Percentiles rank a stretch among this genome's conserved stretches.
Evolutionary conservation across 1,284 basidiomycete species (phyloP).

Genomic region (Puccinia coronata): DNA sequence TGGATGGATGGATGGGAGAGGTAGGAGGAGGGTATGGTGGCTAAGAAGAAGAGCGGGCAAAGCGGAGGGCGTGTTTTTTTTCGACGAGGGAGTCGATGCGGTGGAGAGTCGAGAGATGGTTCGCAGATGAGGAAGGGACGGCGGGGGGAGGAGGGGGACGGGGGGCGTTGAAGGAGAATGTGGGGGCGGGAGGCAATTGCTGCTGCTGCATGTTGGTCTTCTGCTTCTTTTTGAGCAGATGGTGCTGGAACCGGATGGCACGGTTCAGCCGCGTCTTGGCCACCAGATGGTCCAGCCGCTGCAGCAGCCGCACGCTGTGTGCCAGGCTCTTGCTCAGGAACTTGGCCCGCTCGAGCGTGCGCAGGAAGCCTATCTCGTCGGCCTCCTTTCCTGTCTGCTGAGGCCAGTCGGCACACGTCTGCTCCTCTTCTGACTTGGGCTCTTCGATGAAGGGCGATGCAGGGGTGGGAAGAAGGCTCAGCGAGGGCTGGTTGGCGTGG

Average conservation of each 20-base stretch:
- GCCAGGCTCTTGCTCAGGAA: conserved; percentile 32
- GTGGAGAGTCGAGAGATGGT: neutral
- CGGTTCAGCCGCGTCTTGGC: conserved; percentile 3
- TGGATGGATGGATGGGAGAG: neutral
- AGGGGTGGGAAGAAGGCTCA: neutral
- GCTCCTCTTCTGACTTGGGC: neutral
- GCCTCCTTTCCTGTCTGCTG: no score
- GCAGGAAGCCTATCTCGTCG: conserved; percentile 1
- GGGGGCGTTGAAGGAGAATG: no score
- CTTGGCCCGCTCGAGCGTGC: conserved; percentile 7
- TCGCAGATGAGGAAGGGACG: neutral
- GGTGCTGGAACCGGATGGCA: conserved; percentile 20
- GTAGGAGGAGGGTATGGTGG: neutral
- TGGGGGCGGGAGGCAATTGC: no score
- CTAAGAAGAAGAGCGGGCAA: neutral
- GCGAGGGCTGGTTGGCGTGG: neutral
- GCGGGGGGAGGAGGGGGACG: no score
- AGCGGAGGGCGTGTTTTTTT: neutral
- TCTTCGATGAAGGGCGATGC: neutral
- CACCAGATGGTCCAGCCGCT: conserved; percentile 22
- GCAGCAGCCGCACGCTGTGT: neutral
- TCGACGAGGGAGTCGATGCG: neutral
- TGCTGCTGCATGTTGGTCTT: no score
- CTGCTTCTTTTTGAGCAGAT: conserved; percentile 24
- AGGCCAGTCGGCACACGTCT: neutral